Base-by-base conservation (phyloP, 495 filamentous ascomycete species). In the Annulohypoxylon stygium region DNA sequence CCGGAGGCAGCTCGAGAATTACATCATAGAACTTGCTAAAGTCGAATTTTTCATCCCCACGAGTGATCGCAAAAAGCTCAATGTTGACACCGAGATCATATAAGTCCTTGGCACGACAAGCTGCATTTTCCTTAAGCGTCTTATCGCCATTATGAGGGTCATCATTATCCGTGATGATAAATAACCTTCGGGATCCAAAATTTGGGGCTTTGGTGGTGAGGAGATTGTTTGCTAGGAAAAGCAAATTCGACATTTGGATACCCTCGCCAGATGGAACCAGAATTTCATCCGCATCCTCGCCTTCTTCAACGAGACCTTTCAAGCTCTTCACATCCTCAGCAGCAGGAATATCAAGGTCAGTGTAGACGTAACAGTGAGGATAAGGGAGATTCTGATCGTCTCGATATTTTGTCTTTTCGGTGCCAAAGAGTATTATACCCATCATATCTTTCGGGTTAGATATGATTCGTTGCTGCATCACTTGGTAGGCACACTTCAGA, bases 391-490 rank as follows among this genome's bases (percentile, higher is more conserved):
- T 84, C 47, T 89, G 86, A 53, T 91, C 89, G 62, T 92, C 92
- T 18, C 88, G 87, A 75, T 97, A 95, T 73, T 92, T 95, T 16
- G 94, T 92, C 77, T 93, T 87, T 78, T 97, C 86, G 0, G 95
- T 98, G 11, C 94, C 94, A 70, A 96, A 98, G 7, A 99, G 87
- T n/a, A 99, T 79, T 8, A 99, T 91, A 3, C 95, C 95, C 84
- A 99, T 97, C 95, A 98, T 97, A 74, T 98, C 96, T 76, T 90
- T 93, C 0, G 97, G 97, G 70, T 95, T 95, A 2, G 94, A 94
- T 76, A 99, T 98, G 75, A 99, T 98, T 65, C 97, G 91, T 81
- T 97, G 95, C 82, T 98, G 95, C 91, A 98, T 97, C 61, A 99
- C 86, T 61, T 92, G 88, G 75, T 97, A 97, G 61, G 97, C 95